Evolutionary conservation across 805 yeast genomes (phyloP), one percentile per base, ranked within the genome.

Genomic region (Zygotorulaspora danielsina): DNA sequence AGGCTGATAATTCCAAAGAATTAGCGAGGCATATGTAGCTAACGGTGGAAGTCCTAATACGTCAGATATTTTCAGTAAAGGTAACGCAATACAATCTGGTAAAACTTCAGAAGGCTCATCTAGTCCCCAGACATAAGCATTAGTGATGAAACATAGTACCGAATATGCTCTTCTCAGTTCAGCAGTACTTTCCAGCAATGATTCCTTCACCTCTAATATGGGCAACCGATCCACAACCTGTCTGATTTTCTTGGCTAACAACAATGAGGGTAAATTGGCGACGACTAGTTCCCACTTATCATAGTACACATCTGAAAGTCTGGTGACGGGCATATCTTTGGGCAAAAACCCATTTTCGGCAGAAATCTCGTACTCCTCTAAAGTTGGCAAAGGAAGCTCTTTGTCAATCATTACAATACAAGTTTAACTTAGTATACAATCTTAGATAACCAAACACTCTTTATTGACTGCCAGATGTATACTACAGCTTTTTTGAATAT

Each of bases 101-200:
- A 90, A 61, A 29, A 62, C 67, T 44, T 82, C 80, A 9, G 65
- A 61, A 12, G 94, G 83, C 3, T 61, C 63, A 39, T 76, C 78
- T 15, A 76, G 76, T 1, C 86, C 82, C 97, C 97, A 89, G 17
- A 89, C 79, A 57, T 89, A 89, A 1, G 93, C 95, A 61, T 89
- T 96, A 2, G 87, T 74, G 32, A 90, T 61, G 54, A 88, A 89
- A 9, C 90, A 81, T 19, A 89, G 68, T 2, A 87, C 66, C 12
- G 84, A 78, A 61, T 84, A 84, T 0, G 96, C 96, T 51, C 97
- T 72, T 57, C 95, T 73, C 56, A 72, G 70, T 49, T 85, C 81
- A 8, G 67, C 67, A 28, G 65, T 72, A 4, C 69, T 54, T 1
- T 41, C 43, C 7, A 42, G 33, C 17, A 59, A 45, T 24, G 82